Conservation (phyloP, 2,329 filamentous ascomycete species). For the Trichoderma asperellum region DNA sequence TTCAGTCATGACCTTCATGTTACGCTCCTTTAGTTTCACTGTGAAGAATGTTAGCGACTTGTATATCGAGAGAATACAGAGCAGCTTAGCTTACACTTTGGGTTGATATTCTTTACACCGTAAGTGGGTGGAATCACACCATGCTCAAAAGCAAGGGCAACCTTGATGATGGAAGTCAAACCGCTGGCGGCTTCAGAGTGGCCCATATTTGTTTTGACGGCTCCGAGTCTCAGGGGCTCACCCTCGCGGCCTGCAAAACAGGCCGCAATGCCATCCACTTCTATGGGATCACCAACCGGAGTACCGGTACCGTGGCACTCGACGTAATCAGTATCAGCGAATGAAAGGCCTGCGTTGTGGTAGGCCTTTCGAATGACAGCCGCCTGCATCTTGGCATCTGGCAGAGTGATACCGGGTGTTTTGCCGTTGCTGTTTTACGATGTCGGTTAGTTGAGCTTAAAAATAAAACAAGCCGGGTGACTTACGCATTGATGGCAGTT, state of each 20-base stretch:
- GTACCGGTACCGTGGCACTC: constrained; percentile 61
- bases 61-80: not conserved
- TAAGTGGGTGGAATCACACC: constrained; percentile 30
- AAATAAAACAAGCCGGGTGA: not conserved
- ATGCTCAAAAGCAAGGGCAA: constrained; percentile 29
- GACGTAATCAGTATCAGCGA: constrained; percentile 32
- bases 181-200: constrained; percentile 33
- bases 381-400: constrained; percentile 34
- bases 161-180: constrained; percentile 32
- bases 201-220: constrained; percentile 33
- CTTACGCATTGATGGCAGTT: constrained; percentile 30
- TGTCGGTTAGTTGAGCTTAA: no score
- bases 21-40: constrained; percentile 19
- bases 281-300: constrained; percentile 56
- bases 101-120: constrained; percentile 19
- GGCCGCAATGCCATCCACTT: constrained; percentile 50
- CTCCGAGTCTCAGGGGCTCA: constrained; percentile 16
- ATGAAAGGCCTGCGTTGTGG: constrained; percentile 6
- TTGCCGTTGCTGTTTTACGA: constrained; percentile 32
- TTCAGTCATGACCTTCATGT: constrained; percentile 20
- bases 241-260: constrained; percentile 25
- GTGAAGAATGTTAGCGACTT: not conserved
- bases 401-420: constrained; percentile 35
- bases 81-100: constrained; percentile 5
- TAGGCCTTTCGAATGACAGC: constrained; percentile 43